These are phyloP conservation scores for Cercospora sp. DNA, from an alignment of 2,329 filamentous ascomycete genomes.

Conservation along the genomic window DNA sequence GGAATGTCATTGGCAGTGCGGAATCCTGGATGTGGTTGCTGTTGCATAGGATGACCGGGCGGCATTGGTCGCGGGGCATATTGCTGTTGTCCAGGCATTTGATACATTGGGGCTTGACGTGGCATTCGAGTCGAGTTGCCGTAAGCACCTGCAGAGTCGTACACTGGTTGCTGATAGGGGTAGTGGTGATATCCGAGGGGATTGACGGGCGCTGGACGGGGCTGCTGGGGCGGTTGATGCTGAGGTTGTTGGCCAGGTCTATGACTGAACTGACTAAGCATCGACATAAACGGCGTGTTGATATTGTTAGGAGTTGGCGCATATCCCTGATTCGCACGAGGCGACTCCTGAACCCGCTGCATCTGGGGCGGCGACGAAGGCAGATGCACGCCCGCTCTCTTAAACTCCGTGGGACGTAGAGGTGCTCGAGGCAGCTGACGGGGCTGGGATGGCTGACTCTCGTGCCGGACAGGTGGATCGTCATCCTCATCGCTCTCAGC, in stretches of 20 bases:
- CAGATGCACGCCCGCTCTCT: constrained; percentile 42
- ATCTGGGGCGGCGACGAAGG: constrained; percentile 35
- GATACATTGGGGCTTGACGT: constrained; percentile 18
- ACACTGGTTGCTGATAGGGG: constrained; percentile 20
- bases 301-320: neutral
- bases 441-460: constrained; percentile 8
- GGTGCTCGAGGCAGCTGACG: constrained; percentile 44
- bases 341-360: constrained; percentile 34
- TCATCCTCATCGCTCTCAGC: constrained; percentile 47
- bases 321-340: constrained; percentile 9
- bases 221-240: neutral
- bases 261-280: constrained; percentile 15
- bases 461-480: constrained; percentile 40
- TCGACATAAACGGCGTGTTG: constrained; percentile 15
- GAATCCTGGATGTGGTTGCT: neutral
- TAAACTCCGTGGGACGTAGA: constrained; percentile 62
- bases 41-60: neutral
- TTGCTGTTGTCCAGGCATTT: constrained; percentile 14
- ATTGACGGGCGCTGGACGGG: neutral
- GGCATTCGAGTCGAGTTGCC: constrained; percentile 31
- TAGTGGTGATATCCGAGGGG: constrained; percentile 8
- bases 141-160: constrained; percentile 49
- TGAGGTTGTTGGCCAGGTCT: neutral
- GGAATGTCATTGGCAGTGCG: constrained; percentile 49
- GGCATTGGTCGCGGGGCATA: constrained; percentile 1